Conservation (phyloP, 1,284 basidiomycete species). For the Sanghuangporus sanghuang region DNA sequence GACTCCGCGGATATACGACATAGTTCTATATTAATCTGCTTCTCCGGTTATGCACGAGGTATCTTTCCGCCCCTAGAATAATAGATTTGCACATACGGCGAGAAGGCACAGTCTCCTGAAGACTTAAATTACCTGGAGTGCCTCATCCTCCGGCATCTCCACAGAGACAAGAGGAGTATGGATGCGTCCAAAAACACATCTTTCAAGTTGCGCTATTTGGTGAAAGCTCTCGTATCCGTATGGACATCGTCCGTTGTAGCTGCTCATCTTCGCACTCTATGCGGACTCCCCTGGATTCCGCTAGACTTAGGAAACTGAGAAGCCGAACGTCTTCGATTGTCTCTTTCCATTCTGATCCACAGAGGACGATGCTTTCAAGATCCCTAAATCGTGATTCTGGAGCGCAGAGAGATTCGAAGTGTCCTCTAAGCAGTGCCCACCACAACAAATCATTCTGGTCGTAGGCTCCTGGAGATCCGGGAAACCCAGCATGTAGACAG, state of each 20-base stretch:
- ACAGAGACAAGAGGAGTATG: too few relatives aligned
- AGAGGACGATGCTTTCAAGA: not conserved
- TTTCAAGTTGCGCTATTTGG: too few relatives aligned
- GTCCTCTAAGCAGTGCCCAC: not conserved
- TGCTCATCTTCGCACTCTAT: not conserved
- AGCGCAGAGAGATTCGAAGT: slow-evolving; percentile 2
- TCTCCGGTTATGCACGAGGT: too few relatives aligned
- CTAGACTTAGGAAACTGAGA: not conserved
- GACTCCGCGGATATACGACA: too few relatives aligned
- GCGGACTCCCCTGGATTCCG: not conserved
- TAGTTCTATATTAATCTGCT: too few relatives aligned
- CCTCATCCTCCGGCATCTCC: too few relatives aligned
- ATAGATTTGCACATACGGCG: too few relatives aligned
- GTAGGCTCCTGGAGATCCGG: not conserved
- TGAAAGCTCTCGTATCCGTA: not conserved
- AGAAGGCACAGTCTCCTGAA: too few relatives aligned
- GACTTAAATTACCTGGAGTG: too few relatives aligned
- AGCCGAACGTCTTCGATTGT: not conserved
- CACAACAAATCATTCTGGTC: not conserved
- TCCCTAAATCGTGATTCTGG: not conserved
- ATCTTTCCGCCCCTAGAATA: too few relatives aligned
- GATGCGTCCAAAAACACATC: too few relatives aligned
- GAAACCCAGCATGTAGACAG: not conserved
- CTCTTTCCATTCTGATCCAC: not conserved
- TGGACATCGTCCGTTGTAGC: not conserved